Percentiles rank a stretch among this genome's conserved stretches.
These are phyloP conservation scores for Amphirosellinia nigrospora DNA, from an alignment of 495 filamentous ascomycete genomes.

Conservation along the genomic window DNA sequence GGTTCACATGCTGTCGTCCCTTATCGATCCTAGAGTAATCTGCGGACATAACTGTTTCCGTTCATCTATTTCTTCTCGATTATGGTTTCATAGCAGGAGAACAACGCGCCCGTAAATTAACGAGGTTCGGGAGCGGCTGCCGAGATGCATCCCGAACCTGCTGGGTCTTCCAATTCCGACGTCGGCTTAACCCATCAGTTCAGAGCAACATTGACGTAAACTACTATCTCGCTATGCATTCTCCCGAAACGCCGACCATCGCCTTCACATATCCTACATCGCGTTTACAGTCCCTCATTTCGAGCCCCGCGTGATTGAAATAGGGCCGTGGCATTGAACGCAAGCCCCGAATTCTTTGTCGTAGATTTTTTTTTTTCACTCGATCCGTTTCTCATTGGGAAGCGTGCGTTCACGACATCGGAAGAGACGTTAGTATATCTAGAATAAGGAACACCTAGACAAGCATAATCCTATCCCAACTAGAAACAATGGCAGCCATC, in stretches of 20 bases:
- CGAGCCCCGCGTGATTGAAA: conserved; percentile 16
- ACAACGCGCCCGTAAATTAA: neutral
- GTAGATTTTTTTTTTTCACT: neutral
- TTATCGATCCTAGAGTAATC: neutral
- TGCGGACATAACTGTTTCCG: neutral
- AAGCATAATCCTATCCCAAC: neutral
- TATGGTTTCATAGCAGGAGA: neutral
- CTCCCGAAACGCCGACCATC: conserved; percentile 18
- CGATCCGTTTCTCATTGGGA: neutral
- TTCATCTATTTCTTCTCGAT: neutral
- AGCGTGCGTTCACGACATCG: neutral
- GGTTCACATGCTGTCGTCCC: neutral
- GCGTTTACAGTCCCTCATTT: neutral
- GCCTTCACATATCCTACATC: neutral
- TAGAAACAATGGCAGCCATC: conserved; percentile 29
- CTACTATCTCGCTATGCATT: conserved; percentile 26
- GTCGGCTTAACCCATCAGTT: conserved; percentile 31
- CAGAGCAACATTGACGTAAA: conserved; percentile 47
- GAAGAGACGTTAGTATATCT: neutral
- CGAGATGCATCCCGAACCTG: conserved; percentile 1
- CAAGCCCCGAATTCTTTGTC: neutral
- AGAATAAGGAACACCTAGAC: neutral
- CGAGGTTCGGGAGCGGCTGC: neutral
- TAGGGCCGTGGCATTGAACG: neutral
- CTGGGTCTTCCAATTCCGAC: conserved; percentile 5